A percentile compares a stretch with the other conserved stretches of the same genome.
Conservation (phyloP, 805 yeast genomes). For the Candida mattraensis region DNA sequence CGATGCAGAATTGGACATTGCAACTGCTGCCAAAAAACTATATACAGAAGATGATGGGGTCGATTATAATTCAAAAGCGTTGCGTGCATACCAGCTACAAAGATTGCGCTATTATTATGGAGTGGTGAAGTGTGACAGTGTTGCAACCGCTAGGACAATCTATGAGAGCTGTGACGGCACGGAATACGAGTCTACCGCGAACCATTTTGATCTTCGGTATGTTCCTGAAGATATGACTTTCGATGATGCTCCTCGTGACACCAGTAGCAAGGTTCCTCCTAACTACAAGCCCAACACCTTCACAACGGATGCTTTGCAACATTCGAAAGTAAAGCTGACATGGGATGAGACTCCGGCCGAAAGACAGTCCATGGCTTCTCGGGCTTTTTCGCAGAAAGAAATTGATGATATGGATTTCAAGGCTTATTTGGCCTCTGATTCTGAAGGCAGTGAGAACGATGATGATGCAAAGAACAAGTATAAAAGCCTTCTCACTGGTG, state of each 20-base stretch:
- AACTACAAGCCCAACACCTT: constrained; percentile 77
- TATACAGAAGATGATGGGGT: constrained; percentile 78
- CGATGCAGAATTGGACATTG: constrained; percentile 42
- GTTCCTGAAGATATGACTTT: constrained; percentile 93
- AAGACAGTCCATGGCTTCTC: constrained; percentile 69
- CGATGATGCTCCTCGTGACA: constrained; percentile 73
- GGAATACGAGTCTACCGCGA: constrained; percentile 94
- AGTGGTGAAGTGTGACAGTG: constrained; percentile 76
- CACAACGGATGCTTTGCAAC: constrained; percentile 94
- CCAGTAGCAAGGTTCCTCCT: constrained; percentile 68
- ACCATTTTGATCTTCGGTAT: constrained; percentile 87
- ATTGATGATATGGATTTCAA: constrained; percentile 87
- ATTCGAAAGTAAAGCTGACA: constrained; percentile 91
- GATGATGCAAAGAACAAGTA: constrained; percentile 55
- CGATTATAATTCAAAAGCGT: constrained; percentile 80
- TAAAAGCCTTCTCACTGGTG: constrained; percentile 46
- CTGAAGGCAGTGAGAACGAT: constrained; percentile 55
- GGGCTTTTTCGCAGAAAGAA: constrained; percentile 85
- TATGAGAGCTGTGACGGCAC: constrained; percentile 91
- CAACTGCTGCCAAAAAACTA: constrained; percentile 64
- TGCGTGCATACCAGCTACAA: constrained; percentile 90
- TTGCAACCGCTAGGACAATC: constrained; percentile 67
- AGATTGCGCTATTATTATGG: constrained; percentile 93
- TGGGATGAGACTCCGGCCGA: constrained; percentile 99
- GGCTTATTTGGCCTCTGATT: constrained; percentile 85